A percentile compares a stretch with the other conserved stretches of the same genome.
phyloP scores from a whole-genome alignment of 2,329 filamentous ascomycete genomes.

The Penicillium griseofulvum region DNA sequence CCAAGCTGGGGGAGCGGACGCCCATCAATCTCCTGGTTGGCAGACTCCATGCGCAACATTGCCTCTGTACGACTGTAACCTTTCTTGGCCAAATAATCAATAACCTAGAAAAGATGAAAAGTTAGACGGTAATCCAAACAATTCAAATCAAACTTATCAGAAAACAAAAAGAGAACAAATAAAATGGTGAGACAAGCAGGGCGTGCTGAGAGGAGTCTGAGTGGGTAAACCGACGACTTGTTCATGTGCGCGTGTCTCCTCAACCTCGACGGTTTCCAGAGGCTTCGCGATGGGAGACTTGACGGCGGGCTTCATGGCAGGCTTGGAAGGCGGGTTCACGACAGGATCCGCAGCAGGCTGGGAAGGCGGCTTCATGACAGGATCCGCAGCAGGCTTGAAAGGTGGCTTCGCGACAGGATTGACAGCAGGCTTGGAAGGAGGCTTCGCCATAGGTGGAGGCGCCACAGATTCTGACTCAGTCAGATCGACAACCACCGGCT shows the following conservation, averaged over 20 bases:
- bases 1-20: conserved; percentile 65
- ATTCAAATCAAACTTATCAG: neutral
- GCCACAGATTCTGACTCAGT: neutral
- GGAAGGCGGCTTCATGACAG: neutral
- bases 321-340: too few relatives aligned
- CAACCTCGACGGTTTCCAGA: neutral
- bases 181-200: neutral
- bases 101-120: conserved; percentile 57
- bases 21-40: conserved; percentile 76
- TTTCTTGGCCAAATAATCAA: conserved; percentile 93
- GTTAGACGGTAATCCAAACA: neutral
- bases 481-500: neutral
- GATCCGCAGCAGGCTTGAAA: too few relatives aligned
- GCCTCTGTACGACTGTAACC: conserved; percentile 92
- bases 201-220: too few relatives aligned
- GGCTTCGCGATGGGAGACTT: neutral
- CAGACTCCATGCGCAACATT: conserved; percentile 85
- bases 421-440: too few relatives aligned
- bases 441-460: neutral
- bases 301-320: too few relatives aligned
- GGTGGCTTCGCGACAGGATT: too few relatives aligned
- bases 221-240: neutral
- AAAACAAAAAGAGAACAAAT: neutral
- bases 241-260: neutral
- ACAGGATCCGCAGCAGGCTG: too few relatives aligned